phyloP scores from a whole-genome alignment of 225 moss, liverwort and hornwort genomes.

The Physcomitrium patens region DNA sequence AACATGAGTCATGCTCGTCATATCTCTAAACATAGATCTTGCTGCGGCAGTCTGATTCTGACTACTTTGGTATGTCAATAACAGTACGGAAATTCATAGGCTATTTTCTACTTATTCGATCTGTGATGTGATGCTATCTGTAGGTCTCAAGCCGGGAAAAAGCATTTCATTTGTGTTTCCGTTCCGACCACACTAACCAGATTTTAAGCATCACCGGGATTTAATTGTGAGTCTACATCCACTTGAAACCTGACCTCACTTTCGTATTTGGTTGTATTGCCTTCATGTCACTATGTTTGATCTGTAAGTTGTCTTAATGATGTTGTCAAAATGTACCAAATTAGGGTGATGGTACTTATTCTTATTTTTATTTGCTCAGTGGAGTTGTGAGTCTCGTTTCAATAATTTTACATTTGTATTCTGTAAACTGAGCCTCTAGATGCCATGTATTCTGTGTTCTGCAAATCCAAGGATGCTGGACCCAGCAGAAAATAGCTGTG shows the following conservation, averaged over 20 bases:
- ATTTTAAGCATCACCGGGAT: background rate
- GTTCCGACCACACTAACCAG: constrained; percentile 52
- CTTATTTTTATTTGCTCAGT: background rate
- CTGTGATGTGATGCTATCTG: constrained; percentile 16
- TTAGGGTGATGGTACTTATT: background rate
- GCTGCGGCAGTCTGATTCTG: background rate
- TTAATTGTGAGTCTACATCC: constrained; percentile 16
- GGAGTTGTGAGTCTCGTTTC: background rate
- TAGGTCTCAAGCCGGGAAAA: constrained; percentile 70
- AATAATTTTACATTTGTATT: background rate
- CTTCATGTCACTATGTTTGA: background rate
- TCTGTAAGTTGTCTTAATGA: background rate
- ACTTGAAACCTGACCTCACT: background rate
- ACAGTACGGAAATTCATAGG: background rate
- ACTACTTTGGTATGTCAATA: background rate
- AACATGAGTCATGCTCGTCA: background rate
- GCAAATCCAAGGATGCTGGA: too few species aligned
- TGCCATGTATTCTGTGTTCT: too few species aligned
- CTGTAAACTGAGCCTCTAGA: too few species aligned
- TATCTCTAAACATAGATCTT: background rate
- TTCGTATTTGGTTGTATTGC: too few species aligned
- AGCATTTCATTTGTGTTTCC: constrained; percentile 69
- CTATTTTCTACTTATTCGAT: background rate
- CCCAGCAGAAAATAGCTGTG: too few species aligned
- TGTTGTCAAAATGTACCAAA: background rate